Evolutionary conservation across 192 early-diverging fungal genomes (phyloP).

Genomic region (Backusella psychrophila): DNA sequence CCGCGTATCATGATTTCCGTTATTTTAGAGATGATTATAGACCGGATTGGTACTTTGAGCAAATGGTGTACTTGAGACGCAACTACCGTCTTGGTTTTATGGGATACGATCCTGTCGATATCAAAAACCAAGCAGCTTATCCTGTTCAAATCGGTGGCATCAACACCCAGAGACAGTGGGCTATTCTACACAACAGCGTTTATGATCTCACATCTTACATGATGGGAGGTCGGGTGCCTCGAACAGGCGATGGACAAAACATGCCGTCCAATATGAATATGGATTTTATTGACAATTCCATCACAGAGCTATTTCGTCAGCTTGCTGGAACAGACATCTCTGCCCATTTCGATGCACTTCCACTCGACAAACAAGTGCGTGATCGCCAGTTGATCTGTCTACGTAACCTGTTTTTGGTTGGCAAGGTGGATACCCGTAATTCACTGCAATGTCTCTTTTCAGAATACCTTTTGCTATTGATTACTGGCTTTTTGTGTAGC

Average conservation of each 20-base stretch:
- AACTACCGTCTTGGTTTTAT: conserved; percentile 68
- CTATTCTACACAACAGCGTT: conserved; percentile 66
- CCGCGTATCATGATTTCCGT: conserved; percentile 69
- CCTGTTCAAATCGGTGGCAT: conserved; percentile 34
- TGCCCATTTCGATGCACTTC: conserved; percentile 57
- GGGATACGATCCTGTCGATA: conserved; percentile 59
- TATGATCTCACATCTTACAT: conserved; percentile 75
- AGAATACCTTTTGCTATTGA: conserved; percentile 81
- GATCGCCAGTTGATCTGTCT: conserved; percentile 70
- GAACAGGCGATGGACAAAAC: conserved; percentile 41
- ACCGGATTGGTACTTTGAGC: conserved; percentile 70
- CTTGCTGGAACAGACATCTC: conserved; percentile 66
- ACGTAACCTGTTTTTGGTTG: conserved; percentile 83
- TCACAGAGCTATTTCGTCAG: conserved; percentile 63
- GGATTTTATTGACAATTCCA: conserved; percentile 57
- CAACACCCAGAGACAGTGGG: conserved; percentile 36
- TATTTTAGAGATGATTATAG: conserved; percentile 58
- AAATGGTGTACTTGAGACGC: conserved; percentile 60
- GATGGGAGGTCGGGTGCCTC: conserved; percentile 43
- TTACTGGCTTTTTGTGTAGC: conserved; percentile 77
- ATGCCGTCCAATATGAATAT: conserved; percentile 41
- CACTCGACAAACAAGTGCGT: conserved; percentile 41
- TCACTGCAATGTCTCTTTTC: conserved; percentile 77
- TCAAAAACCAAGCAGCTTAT: conserved; percentile 50
- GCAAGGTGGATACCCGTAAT: conserved; percentile 81